Percentiles rank a stretch among this genome's conserved stretches.
Conservation (phyloP, 176 grass and related monocot genomes). For the Rhynchospora breviuscula region DNA sequence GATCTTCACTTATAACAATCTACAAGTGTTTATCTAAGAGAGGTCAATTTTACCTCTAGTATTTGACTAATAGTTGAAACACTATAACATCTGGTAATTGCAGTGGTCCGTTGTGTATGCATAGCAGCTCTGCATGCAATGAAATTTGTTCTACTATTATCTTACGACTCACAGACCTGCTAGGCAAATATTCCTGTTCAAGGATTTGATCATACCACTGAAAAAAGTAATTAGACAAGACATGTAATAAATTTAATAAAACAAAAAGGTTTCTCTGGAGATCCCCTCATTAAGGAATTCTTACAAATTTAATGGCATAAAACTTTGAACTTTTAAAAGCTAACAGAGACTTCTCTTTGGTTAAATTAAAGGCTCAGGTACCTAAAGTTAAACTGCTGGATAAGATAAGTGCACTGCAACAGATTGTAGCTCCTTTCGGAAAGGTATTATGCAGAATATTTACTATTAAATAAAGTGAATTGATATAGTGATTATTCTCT, state of each 20-base stretch:
- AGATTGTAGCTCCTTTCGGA: conserved; percentile 88
- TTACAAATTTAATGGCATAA: background rate
- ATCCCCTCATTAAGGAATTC: background rate
- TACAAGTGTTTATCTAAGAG: background rate
- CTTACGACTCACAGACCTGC: background rate
- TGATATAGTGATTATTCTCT: background rate
- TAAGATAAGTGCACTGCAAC: conserved; percentile 84
- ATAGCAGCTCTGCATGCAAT: background rate
- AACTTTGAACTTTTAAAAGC: background rate
- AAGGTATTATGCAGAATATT: conserved; percentile 42
- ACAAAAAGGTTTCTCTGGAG: background rate
- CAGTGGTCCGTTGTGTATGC: background rate
- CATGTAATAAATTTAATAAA: background rate
- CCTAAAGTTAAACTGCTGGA: conserved; percentile 81
- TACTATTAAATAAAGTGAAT: background rate
- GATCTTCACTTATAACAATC: background rate
- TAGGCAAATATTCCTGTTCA: background rate
- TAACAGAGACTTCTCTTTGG: background rate
- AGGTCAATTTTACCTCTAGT: background rate
- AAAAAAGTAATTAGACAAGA: background rate
- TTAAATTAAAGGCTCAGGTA: conserved; percentile 46
- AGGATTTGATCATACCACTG: background rate
- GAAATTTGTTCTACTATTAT: background rate
- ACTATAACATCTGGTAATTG: background rate
- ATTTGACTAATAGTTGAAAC: background rate